These are phyloP conservation scores for Gomphus bonarii DNA, from an alignment of 1,284 basidiomycete species.

Conservation along the genomic window DNA sequence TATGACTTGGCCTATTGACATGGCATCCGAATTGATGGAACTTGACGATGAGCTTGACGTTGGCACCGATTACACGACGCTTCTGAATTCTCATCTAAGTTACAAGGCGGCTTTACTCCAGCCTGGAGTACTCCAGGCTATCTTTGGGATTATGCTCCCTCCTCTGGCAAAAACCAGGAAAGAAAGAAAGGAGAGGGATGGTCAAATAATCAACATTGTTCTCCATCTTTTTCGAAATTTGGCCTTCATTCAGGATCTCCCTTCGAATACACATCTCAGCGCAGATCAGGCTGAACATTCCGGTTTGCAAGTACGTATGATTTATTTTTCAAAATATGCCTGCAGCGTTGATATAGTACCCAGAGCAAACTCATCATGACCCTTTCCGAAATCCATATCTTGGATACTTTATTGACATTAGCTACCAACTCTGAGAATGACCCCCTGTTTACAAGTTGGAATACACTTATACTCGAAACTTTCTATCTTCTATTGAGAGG, in stretches of 20 bases:
- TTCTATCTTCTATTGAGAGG: conserved; percentile 81
- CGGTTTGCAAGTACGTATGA: conserved; percentile 44
- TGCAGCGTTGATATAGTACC: not conserved
- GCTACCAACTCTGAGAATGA: conserved; percentile 66
- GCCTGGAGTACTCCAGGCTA: conserved; percentile 54
- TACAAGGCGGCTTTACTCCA: conserved; percentile 77
- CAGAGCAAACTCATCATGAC: conserved; percentile 59
- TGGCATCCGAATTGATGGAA: conserved; percentile 86
- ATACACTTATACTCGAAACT: conserved; percentile 84
- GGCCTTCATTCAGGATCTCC: conserved; percentile 78
- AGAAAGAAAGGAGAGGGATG: conserved; percentile 69
- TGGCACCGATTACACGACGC: conserved; percentile 78
- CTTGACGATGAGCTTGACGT: conserved; percentile 69
- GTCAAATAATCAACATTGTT: conserved; percentile 80
- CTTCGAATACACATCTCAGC: conserved; percentile 55
- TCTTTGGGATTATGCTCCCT: conserved; percentile 62
- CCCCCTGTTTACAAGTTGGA: conserved; percentile 70
- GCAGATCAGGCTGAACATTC: conserved; percentile 70
- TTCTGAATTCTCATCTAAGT: conserved; percentile 68
- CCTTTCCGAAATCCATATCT: conserved; percentile 62
- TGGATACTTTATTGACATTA: conserved; percentile 75
- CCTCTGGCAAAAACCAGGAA: conserved; percentile 51
- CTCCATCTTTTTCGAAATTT: conserved; percentile 86
- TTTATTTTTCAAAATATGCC: not conserved
- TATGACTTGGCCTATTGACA: conserved; percentile 95